A percentile compares a stretch with the other conserved stretches of the same genome.
Conservation (phyloP, 2,329 filamentous ascomycete species). For the Phaeosphaeria sp. region DNA sequence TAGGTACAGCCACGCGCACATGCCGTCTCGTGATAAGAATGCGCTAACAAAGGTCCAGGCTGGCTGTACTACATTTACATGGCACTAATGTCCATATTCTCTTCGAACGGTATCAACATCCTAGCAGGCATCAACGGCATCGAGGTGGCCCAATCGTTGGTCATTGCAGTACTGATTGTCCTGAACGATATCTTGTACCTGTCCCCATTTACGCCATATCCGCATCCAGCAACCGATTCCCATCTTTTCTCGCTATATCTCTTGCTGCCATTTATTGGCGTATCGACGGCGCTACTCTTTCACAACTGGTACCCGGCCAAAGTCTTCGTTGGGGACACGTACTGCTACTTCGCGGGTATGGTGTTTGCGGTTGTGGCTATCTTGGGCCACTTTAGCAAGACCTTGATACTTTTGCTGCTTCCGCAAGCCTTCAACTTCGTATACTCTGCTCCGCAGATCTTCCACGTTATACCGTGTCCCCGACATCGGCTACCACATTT, state of each 20-base stretch:
- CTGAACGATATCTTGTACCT: constrained; percentile 91
- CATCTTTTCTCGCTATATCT: constrained; percentile 97
- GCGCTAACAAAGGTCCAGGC: constrained; percentile 39
- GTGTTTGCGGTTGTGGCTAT: constrained; percentile 98
- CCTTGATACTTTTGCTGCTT: constrained; percentile 84
- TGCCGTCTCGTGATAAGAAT: constrained; percentile 3
- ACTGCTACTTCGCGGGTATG: constrained; percentile 99
- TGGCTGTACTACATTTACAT: constrained; percentile 91
- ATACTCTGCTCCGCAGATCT: constrained; percentile 91
- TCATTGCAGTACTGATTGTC: constrained; percentile 82
- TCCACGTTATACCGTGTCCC: constrained; percentile 88
- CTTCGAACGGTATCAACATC: constrained; percentile 99
- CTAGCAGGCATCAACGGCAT: constrained; percentile 99
- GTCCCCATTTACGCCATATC: constrained; percentile 72
- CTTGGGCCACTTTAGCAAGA: constrained; percentile 97
- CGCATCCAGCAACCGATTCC: constrained; percentile 92
- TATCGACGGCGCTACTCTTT: constrained; percentile 81
- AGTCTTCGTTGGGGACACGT: constrained; percentile 97
- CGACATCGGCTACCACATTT: constrained; percentile 90
- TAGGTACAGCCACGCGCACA: constrained; percentile 54
- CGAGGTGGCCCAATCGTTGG: constrained; percentile 91
- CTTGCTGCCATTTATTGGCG: constrained; percentile 90
- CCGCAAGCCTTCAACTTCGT: constrained; percentile 97
- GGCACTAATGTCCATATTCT: constrained; percentile 95
- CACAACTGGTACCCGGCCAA: constrained; percentile 97